Percentiles rank a stretch among this genome's conserved stretches.
These are phyloP conservation scores for Secale cereale DNA, from an alignment of 176 grass and related monocot species.

Conservation along the genomic window DNA sequence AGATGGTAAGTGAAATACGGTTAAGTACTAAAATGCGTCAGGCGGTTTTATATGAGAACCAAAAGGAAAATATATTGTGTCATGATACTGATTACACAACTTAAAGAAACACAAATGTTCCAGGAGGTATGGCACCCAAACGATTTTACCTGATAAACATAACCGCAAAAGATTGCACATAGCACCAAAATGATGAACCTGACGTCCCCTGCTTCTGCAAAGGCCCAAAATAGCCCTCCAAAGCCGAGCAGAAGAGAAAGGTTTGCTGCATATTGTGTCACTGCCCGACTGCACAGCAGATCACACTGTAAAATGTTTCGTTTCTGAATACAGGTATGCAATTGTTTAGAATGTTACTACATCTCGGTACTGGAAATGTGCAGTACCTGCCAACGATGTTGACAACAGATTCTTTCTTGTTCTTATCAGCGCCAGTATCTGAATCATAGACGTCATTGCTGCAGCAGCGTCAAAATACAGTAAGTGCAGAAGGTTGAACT, in stretches of 20 bases:
- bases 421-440: conserved; percentile 71
- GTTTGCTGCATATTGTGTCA: conserved; percentile 55
- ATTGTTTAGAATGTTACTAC: not conserved
- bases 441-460: conserved; percentile 24
- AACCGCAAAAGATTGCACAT: conserved; percentile 80
- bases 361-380: too few species aligned
- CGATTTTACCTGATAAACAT: conserved; percentile 75
- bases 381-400: conserved; percentile 90
- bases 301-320: not conserved
- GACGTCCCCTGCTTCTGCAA: conserved; percentile 51
- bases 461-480: too few species aligned
- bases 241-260: conserved; percentile 67
- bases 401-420: conserved; percentile 90
- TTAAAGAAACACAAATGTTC: not conserved
- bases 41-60: not conserved
- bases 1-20: too few species aligned
- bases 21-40: not conserved
- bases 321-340: not conserved
- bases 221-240: conserved; percentile 66
- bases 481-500: not conserved
- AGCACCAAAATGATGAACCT: conserved; percentile 70
- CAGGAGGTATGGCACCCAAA: not conserved
- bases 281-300: conserved; percentile 45
- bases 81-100: too few species aligned
- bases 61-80: not conserved